Conservation (phyloP, 2,329 filamentous ascomycete genomes). For the Alternaria angustiovoidea region DNA sequence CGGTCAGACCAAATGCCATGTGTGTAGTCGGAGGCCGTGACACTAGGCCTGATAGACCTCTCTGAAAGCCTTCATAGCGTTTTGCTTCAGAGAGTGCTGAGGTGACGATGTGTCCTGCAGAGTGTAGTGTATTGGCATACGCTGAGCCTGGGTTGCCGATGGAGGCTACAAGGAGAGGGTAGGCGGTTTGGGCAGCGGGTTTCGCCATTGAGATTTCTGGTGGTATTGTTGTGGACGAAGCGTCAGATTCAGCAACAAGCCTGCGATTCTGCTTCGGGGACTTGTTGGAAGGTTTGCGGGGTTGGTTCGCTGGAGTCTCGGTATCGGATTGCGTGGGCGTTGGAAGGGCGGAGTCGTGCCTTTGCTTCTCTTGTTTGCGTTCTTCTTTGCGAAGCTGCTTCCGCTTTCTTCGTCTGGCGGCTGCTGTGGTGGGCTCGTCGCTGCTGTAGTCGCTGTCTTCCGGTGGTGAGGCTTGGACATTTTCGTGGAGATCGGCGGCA, state of each 20-base stretch:
- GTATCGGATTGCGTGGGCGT: slow-evolving; percentile 33
- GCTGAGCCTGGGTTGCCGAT: slow-evolving; percentile 78
- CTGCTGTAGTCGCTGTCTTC: slow-evolving; percentile 12
- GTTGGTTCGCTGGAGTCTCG: slow-evolving; percentile 13
- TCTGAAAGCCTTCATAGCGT: slow-evolving; percentile 41
- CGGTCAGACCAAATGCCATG: slow-evolving; percentile 55
- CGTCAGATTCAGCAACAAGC: background rate
- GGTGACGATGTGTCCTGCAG: slow-evolving; percentile 83
- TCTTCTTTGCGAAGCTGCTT: slow-evolving; percentile 42
- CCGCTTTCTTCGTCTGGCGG: slow-evolving; percentile 20
- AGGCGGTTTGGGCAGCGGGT: slow-evolving; percentile 35
- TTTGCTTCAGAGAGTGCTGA: slow-evolving; percentile 46
- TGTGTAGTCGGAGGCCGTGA: slow-evolving; percentile 36
- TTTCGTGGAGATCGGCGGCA: slow-evolving; percentile 31
- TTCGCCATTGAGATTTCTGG: slow-evolving; percentile 24
- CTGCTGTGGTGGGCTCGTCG: slow-evolving; percentile 5
- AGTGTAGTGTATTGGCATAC: slow-evolving; percentile 83
- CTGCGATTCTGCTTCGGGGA: slow-evolving; percentile 14
- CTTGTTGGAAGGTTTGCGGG: slow-evolving; percentile 27
- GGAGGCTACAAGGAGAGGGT: slow-evolving; percentile 78
- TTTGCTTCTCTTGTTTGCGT: slow-evolving; percentile 31
- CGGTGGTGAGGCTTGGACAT: slow-evolving; percentile 23
- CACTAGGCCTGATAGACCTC: slow-evolving; percentile 41
- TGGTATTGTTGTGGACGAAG: background rate
- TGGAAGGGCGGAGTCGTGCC: slow-evolving; percentile 16